phyloP scores from a whole-genome alignment of 1,284 basidiomycete genomes.

The Schizophyllum amplum region DNA sequence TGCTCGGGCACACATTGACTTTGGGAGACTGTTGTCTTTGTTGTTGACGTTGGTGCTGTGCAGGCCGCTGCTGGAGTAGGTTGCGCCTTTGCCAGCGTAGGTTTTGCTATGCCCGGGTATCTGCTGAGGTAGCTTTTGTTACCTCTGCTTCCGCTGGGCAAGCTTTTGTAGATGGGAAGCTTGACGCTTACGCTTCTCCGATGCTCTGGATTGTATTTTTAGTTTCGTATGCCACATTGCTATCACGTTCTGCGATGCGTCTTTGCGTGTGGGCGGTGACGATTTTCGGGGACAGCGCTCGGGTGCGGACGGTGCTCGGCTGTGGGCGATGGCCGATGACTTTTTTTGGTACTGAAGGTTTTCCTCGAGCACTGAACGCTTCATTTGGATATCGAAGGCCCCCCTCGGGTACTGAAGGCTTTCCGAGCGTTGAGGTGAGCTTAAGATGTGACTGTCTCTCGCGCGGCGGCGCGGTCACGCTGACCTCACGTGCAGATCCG shows the following conservation, averaged over 20 bases:
- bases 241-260: neutral
- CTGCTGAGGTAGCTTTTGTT: too few relatives aligned
- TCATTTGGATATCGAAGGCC: too few relatives aligned
- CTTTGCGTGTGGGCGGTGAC: neutral
- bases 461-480: neutral
- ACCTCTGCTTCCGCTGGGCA: too few relatives aligned
- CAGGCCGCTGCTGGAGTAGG: neutral
- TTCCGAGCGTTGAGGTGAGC: too few relatives aligned
- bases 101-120: neutral
- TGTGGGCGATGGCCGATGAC: neutral
- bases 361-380: too few relatives aligned
- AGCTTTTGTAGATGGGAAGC: neutral
- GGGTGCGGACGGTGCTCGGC: too few relatives aligned
- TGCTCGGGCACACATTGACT: neutral
- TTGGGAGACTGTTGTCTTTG: too few relatives aligned
- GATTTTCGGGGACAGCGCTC: too few relatives aligned
- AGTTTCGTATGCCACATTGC: neutral
- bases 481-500: neutral
- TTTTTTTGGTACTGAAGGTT: too few relatives aligned
- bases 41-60: neutral
- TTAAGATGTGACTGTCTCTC: neutral
- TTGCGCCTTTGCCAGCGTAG: neutral
- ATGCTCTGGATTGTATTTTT: neutral
- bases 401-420: too few relatives aligned
- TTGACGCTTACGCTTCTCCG: neutral